Percentiles rank a stretch among this genome's conserved stretches.
These are phyloP conservation scores for Porogramme epimiltina DNA, from an alignment of 1,284 basidiomycete species.

Conservation along the genomic window DNA sequence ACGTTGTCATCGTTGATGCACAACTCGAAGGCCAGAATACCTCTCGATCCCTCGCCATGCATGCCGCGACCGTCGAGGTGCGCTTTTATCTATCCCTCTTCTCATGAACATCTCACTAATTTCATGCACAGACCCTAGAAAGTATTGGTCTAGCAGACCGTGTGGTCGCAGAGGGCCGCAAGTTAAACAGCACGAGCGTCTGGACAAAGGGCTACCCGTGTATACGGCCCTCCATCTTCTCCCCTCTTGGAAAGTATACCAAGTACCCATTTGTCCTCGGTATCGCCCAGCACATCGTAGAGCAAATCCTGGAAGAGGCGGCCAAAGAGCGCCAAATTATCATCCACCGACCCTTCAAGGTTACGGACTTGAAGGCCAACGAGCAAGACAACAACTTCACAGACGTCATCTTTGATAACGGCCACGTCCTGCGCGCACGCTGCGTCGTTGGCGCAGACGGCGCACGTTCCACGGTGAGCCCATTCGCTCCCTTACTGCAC, in stretches of 20 bases:
- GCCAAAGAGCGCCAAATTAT: constrained; percentile 35
- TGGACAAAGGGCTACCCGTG: constrained; percentile 31
- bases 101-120: neutral
- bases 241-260: constrained; percentile 37
- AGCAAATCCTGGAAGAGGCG: constrained; percentile 41
- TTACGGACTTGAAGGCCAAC: constrained; percentile 27
- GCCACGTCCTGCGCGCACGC: constrained; percentile 43
- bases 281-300: constrained; percentile 51
- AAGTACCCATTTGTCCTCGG: constrained; percentile 46
- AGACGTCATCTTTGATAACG: constrained; percentile 52
- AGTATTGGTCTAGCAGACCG: constrained; percentile 44
- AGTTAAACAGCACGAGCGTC: constrained; percentile 28
- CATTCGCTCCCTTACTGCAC: neutral
- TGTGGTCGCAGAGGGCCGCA: constrained; percentile 43
- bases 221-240: constrained; percentile 37
- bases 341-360: constrained; percentile 40
- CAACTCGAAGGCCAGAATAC: constrained; percentile 25
- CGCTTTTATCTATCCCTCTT: neutral
- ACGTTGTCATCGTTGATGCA: constrained; percentile 52
- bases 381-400: constrained; percentile 23
- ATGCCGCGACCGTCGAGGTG: constrained; percentile 36
- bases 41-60: constrained; percentile 32
- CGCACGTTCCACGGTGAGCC: constrained; percentile 49
- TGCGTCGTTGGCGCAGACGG: constrained; percentile 63
- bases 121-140: constrained; percentile 43